Percentiles rank a stretch among this genome's conserved stretches.
Conservation (phyloP, 2,329 filamentous ascomycete species). For the Drechslerella stenobrocha region DNA sequence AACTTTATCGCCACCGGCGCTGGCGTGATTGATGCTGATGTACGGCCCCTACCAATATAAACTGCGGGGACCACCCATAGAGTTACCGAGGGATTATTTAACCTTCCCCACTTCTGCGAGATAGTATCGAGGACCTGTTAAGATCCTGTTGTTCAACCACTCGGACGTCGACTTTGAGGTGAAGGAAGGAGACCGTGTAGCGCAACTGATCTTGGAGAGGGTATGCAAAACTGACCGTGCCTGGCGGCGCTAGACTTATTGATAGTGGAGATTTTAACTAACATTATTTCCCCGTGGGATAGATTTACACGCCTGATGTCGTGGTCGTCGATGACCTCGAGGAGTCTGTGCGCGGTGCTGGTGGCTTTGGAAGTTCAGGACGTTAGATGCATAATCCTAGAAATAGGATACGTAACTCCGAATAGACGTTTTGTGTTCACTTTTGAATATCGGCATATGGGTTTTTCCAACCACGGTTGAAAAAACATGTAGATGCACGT, state of each 20-base stretch:
- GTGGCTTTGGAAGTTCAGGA: conserved; percentile 89
- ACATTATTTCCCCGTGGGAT: conserved; percentile 1
- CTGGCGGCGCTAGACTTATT: conserved; percentile 12
- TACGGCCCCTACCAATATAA: no score
- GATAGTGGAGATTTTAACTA: not conserved
- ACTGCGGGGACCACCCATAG: not conserved
- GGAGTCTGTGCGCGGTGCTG: conserved; percentile 85
- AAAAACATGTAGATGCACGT: no score
- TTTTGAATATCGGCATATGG: no score
- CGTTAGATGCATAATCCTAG: conserved; percentile 23
- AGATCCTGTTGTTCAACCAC: conserved; percentile 94
- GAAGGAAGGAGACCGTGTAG: conserved; percentile 83
- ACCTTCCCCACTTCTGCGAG: not conserved
- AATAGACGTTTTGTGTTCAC: no score
- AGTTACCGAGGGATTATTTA: not conserved
- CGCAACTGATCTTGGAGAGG: conserved; percentile 89
- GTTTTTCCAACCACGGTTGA: no score
- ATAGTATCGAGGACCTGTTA: conserved; percentile 82
- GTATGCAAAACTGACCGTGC: conserved; percentile 55
- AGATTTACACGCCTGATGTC: conserved; percentile 90
- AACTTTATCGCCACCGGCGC: conserved; percentile 95
- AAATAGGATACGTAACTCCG: no score
- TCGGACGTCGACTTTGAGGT: conserved; percentile 57
- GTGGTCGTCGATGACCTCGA: conserved; percentile 85
- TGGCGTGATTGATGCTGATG: conserved; percentile 92